A percentile compares a stretch with the other conserved stretches of the same genome.
Conservation (phyloP, 2,329 filamentous ascomycete species). For the Hypoxylon sp. region DNA sequence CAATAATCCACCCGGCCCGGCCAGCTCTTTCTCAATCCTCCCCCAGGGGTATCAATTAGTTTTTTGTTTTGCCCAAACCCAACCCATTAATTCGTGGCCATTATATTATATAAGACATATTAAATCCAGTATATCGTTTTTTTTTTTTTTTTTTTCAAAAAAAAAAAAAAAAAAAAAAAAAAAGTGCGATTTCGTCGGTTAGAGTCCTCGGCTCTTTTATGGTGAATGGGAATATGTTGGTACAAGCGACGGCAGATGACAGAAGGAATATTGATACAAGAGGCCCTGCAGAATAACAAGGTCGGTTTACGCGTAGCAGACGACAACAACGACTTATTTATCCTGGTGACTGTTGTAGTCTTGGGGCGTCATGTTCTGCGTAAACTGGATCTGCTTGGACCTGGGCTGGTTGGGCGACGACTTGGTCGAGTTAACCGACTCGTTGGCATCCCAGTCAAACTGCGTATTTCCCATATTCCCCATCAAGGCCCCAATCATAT, state of each 20-base stretch:
- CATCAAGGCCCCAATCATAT: slow-evolving; percentile 42
- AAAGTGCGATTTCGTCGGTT: slow-evolving; percentile 20
- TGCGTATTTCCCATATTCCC: slow-evolving; percentile 55
- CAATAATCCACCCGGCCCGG: slow-evolving; percentile 26
- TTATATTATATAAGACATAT: slow-evolving; percentile 47
- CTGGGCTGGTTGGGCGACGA: slow-evolving; percentile 54
- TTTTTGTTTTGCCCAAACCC: slow-evolving; percentile 39
- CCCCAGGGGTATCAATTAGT: slow-evolving; percentile 42
- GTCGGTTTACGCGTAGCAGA: slow-evolving; percentile 7
- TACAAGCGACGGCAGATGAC: slow-evolving; percentile 30
- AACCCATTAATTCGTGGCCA: slow-evolving; percentile 43
- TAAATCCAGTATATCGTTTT: slow-evolving; percentile 25
- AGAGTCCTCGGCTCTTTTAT: slow-evolving; percentile 25
- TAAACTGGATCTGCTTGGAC: slow-evolving; percentile 60
- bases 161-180: too few relatives aligned
- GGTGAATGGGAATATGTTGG: slow-evolving; percentile 38
- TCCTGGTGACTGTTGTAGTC: slow-evolving; percentile 52
- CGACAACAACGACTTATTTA: slow-evolving; percentile 26
- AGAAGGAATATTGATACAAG: slow-evolving; percentile 43
- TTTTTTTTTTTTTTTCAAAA: too few relatives aligned
- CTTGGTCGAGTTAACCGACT: slow-evolving; percentile 55
- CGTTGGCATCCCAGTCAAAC: slow-evolving; percentile 63
- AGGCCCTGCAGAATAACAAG: slow-evolving; percentile 17
- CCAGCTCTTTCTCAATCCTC: slow-evolving; percentile 30
- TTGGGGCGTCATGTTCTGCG: slow-evolving; percentile 59